A percentile compares a stretch with the other conserved stretches of the same genome.
phyloP scores from a whole-genome alignment of 108 stramenopile species.

The Tribonema minus region DNA sequence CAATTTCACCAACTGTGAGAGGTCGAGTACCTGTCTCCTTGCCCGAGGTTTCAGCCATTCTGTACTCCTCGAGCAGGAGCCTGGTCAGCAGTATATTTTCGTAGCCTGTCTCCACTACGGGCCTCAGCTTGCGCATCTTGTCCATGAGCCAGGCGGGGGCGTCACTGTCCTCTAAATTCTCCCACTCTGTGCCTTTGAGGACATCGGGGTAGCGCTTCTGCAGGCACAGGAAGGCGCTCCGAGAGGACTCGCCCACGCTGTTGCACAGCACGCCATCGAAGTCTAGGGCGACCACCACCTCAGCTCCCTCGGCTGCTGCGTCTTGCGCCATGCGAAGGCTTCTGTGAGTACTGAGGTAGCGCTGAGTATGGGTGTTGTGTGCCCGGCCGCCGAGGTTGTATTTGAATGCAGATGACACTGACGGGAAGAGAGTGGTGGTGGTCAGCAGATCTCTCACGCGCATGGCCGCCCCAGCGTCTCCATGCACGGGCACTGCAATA shows the following conservation, averaged over 20 bases:
- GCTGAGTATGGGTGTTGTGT: too few relatives aligned
- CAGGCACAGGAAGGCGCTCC: conserved; percentile 16
- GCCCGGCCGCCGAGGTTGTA: too few relatives aligned
- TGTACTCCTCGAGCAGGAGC: conserved; percentile 25
- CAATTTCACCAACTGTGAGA: not conserved
- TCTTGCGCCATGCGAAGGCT: too few relatives aligned
- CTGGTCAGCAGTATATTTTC: conserved; percentile 38
- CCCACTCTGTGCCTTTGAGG: not conserved
- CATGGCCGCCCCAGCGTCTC: too few relatives aligned
- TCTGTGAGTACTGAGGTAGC: too few relatives aligned
- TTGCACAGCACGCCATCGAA: conserved; percentile 45
- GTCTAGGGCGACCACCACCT: too few relatives aligned
- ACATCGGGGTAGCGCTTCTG: conserved; percentile 18
- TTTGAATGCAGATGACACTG: too few relatives aligned
- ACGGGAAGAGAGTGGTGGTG: too few relatives aligned
- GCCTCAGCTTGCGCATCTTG: conserved; percentile 32
- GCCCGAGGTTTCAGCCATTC: not conserved
- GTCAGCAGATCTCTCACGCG: too few relatives aligned
- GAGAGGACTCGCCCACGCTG: conserved; percentile 30
- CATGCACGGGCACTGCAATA: too few relatives aligned
- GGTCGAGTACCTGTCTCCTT: not conserved
- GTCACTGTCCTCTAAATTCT: conserved; percentile 1
- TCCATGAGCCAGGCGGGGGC: conserved; percentile 20
- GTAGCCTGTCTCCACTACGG: conserved; percentile 43
- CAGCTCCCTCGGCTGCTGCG: too few relatives aligned